Evolutionary conservation across 306 rosid species (phyloP).

Genomic region (Sophora flavescens): DNA sequence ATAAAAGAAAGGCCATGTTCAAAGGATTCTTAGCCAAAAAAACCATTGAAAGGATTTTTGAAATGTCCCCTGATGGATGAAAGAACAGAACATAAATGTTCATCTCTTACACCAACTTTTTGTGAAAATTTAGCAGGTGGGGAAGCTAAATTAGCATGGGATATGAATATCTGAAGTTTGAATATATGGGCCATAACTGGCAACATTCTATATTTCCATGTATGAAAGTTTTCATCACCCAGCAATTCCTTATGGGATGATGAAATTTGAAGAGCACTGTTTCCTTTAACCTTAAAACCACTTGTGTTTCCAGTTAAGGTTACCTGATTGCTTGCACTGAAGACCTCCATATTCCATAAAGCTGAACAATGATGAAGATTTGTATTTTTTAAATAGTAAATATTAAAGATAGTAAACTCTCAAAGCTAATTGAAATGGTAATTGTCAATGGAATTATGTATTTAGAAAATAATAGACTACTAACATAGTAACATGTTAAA

Average conservation of each 20-base stretch:
- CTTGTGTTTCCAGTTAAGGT: constrained; percentile 5
- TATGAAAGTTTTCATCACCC: constrained; percentile 37
- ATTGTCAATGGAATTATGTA: neutral
- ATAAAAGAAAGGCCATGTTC: constrained; percentile 63
- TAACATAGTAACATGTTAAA: neutral
- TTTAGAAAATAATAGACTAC: neutral
- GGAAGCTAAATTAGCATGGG: constrained; percentile 17
- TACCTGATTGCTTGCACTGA: constrained; percentile 21
- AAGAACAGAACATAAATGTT: constrained; percentile 34
- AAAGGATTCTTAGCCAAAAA: constrained; percentile 47
- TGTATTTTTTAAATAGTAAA: neutral
- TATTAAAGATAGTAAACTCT: neutral
- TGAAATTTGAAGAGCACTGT: constrained; percentile 45
- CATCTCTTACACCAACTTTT: constrained; percentile 33
- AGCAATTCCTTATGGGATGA: constrained; percentile 47
- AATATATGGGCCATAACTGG: neutral
- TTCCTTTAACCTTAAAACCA: constrained; percentile 33
- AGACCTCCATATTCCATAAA: constrained; percentile 3
- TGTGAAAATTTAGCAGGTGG: constrained; percentile 41
- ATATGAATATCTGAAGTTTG: constrained; percentile 5
- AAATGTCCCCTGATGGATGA: constrained; percentile 38
- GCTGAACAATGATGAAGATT: neutral
- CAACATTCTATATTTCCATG: constrained; percentile 20
- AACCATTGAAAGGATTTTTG: constrained; percentile 13
- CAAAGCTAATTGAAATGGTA: neutral